phyloP scores from a whole-genome alignment of 371 early-diverging fungal genomes.

The Gilbertella persicaria region DNA sequence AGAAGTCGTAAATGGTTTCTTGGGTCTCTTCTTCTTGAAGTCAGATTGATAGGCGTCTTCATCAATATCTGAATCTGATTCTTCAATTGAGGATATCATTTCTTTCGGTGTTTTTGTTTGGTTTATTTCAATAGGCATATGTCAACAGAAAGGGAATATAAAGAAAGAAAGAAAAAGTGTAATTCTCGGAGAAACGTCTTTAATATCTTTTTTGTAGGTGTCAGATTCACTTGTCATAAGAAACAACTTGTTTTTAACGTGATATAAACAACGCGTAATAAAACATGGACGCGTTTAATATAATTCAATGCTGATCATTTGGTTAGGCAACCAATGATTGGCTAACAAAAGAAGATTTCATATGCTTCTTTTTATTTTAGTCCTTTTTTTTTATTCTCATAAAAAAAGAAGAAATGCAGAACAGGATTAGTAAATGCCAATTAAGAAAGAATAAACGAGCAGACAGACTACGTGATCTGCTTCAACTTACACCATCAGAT shows the following conservation, averaged over 20 bases:
- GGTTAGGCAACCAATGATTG: too few relatives aligned
- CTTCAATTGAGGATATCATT: neutral
- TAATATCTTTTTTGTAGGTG: too few relatives aligned
- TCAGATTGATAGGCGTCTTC: constrained; percentile 2
- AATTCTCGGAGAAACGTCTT: too few relatives aligned
- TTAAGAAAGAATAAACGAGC: constrained; percentile 22
- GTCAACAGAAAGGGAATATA: too few relatives aligned
- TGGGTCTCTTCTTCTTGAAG: neutral
- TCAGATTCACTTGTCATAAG: too few relatives aligned
- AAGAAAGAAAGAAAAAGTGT: too few relatives aligned
- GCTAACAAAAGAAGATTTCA: neutral
- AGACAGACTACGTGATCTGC: constrained; percentile 31
- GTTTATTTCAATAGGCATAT: too few relatives aligned
- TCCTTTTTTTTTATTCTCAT: constrained; percentile 9
- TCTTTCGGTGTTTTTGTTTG: too few relatives aligned
- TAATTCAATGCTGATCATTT: too few relatives aligned
- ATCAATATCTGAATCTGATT: neutral
- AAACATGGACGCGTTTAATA: too few relatives aligned
- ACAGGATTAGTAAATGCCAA: constrained; percentile 39
- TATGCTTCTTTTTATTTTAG: neutral
- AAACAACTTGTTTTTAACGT: too few relatives aligned
- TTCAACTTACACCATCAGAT: constrained; percentile 34
- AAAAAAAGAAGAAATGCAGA: constrained; percentile 13
- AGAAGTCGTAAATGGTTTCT: constrained; percentile 1
- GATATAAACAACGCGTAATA: too few relatives aligned